Evolutionary conservation across 495 filamentous ascomycete species (phyloP).

Genomic region (Neurospora sp.): DNA sequence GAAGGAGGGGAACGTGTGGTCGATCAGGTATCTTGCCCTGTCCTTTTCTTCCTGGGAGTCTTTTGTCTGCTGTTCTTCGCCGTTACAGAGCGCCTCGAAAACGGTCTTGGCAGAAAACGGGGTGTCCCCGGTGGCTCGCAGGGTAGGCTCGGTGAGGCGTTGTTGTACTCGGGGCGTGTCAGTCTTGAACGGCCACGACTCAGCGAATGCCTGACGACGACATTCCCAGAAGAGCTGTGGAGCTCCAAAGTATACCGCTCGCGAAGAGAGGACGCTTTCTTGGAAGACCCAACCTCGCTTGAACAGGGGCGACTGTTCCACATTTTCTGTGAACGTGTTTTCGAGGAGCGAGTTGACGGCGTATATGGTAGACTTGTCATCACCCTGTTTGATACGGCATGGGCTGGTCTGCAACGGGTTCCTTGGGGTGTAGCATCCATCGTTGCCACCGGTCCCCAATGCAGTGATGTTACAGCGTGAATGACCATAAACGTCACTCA

Average conservation of each 20-base stretch:
- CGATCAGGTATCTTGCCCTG: not conserved
- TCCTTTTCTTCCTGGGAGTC: not conserved
- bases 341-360: not conserved
- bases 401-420: not conserved
- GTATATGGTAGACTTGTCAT: not conserved
- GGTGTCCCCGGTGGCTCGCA: not conserved
- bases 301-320: constrained; percentile 3
- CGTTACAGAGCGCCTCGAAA: not conserved
- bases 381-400: not conserved
- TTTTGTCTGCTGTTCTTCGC: not conserved
- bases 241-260: constrained; percentile 5
- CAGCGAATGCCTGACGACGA: not conserved
- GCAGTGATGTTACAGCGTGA: constrained; percentile 1
- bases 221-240: constrained; percentile 10
- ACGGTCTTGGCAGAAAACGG: not conserved
- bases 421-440: not conserved
- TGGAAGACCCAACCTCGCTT: constrained; percentile 9
- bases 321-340: not conserved
- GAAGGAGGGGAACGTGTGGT: not conserved
- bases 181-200: not conserved
- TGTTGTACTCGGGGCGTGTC: not conserved
- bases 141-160: not conserved
- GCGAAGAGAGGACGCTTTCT: constrained; percentile 4
- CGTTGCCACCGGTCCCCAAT: not conserved
- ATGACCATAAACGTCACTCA: constrained; percentile 3